A percentile compares a stretch with the other conserved stretches of the same genome.
These are phyloP conservation scores for Lophiotrema nucula DNA, from an alignment of 495 filamentous ascomycete species.

Conservation along the genomic window DNA sequence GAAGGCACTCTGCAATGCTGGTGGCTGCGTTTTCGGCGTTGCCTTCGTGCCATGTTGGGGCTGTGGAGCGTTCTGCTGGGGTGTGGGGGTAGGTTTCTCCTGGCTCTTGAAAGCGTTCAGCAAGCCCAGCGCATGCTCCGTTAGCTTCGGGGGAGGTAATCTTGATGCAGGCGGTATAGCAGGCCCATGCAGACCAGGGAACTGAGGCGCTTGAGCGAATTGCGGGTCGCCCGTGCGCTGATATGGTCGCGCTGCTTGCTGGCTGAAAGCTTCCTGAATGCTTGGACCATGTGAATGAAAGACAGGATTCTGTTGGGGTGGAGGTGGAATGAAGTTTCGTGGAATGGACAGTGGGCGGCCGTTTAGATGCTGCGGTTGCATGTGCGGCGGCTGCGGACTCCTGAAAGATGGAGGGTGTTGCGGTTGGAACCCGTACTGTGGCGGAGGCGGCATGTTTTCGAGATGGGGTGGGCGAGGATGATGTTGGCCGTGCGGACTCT, in stretches of 20 bases:
- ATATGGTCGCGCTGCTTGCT: conserved; percentile 48
- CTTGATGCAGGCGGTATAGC: conserved; percentile 57
- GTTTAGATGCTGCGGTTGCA: conserved; percentile 36
- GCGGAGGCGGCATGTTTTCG: conserved; percentile 44
- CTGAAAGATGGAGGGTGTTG: conserved; percentile 12
- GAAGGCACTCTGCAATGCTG: background rate
- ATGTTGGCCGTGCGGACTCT: conserved; percentile 46
- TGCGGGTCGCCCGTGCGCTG: conserved; percentile 52
- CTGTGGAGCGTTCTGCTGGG: conserved; percentile 26
- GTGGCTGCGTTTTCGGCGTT: conserved; percentile 5
- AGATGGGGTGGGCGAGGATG: conserved; percentile 40
- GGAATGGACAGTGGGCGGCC: conserved; percentile 19
- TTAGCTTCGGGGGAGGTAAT: conserved; percentile 61
- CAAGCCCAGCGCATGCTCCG: conserved; percentile 35
- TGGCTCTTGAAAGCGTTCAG: conserved; percentile 40
- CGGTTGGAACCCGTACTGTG: conserved; percentile 43
- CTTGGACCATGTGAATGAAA: conserved; percentile 35
- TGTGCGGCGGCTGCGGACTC: conserved; percentile 24
- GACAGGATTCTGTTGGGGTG: conserved; percentile 10
- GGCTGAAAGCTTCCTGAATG: conserved; percentile 18
- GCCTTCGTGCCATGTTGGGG: conserved; percentile 11
- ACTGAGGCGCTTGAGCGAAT: conserved; percentile 37
- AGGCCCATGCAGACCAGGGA: conserved; percentile 41
- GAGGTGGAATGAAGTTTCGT: conserved; percentile 21
- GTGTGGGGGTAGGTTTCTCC: conserved; percentile 44